These are phyloP conservation scores for Phascolomyces articulosus DNA, from an alignment of 371 early-diverging fungal genomes.

Conservation along the genomic window DNA sequence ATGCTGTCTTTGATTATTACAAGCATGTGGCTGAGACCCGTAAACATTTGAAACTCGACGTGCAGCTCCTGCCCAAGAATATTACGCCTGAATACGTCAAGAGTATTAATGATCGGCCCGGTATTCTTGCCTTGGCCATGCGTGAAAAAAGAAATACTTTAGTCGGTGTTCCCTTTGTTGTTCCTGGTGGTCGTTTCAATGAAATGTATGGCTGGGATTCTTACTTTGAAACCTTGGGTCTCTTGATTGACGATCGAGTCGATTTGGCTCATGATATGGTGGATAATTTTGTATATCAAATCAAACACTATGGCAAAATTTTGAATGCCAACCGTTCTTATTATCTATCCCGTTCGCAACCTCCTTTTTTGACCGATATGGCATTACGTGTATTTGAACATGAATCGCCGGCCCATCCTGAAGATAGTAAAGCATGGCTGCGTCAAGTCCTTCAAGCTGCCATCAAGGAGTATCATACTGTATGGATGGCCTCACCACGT, in stretches of 20 bases:
- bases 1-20: conserved; percentile 78
- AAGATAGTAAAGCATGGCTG: conserved; percentile 67
- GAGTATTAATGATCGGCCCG: conserved; percentile 81
- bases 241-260: conserved; percentile 77
- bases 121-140: conserved; percentile 86
- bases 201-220: conserved; percentile 98
- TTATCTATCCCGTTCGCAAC: conserved; percentile 92
- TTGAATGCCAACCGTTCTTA: conserved; percentile 95
- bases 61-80: conserved; percentile 80
- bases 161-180: conserved; percentile 86
- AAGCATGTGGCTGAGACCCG: conserved; percentile 60
- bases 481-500: conserved; percentile 86
- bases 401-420: conserved; percentile 21
- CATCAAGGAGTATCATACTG: conserved; percentile 85
- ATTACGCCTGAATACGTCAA: conserved; percentile 89
- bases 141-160: conserved; percentile 51
- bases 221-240: conserved; percentile 87
- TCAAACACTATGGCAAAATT: conserved; percentile 94
- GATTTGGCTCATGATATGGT: conserved; percentile 90
- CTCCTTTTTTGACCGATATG: conserved; percentile 96
- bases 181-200: conserved; percentile 96
- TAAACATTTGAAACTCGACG: conserved; percentile 72
- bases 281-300: conserved; percentile 91
- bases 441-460: conserved; percentile 68
- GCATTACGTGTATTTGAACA: conserved; percentile 69